Percentiles rank a stretch among this genome's conserved stretches.
These are phyloP conservation scores for Coemansia sp. DNA, from an alignment of 192 early-diverging fungal species.

Conservation along the genomic window DNA sequence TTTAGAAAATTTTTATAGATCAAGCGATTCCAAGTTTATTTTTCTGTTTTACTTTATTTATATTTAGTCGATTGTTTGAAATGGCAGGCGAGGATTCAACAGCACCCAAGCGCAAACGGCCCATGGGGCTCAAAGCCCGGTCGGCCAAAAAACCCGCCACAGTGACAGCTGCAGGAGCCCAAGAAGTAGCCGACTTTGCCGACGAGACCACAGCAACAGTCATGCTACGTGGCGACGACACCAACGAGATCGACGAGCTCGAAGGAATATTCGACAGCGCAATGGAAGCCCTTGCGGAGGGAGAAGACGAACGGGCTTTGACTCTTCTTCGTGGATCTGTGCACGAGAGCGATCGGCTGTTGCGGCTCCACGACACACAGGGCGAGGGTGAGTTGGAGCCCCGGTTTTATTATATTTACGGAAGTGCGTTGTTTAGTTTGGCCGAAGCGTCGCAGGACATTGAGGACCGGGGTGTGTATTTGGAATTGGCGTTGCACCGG, in stretches of 20 bases:
- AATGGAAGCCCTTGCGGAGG: constrained; percentile 8
- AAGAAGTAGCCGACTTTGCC: constrained; percentile 40
- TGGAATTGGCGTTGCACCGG: constrained; percentile 34
- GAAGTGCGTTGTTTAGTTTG: constrained; percentile 55
- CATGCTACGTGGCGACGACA: constrained; percentile 44
- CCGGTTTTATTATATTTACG: constrained; percentile 59
- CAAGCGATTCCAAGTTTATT: not conserved
- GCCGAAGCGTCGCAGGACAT: constrained; percentile 31
- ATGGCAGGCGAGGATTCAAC: constrained; percentile 16
- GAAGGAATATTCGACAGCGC: constrained; percentile 58
- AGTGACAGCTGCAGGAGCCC: not conserved
- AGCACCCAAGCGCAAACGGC: constrained; percentile 43
- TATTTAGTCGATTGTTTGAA: not conserved
- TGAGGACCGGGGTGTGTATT: constrained; percentile 29
- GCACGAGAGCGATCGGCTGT: constrained; percentile 62
- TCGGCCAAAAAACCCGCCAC: constrained; percentile 33
- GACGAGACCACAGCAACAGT: constrained; percentile 44
- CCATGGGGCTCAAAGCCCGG: constrained; percentile 55
- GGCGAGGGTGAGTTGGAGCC: constrained; percentile 27
- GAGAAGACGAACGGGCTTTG: constrained; percentile 37
- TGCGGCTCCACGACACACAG: constrained; percentile 38
- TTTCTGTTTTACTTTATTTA: not conserved
- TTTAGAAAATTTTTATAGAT: not conserved
- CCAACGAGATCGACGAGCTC: constrained; percentile 57
- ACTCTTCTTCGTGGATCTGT: constrained; percentile 58